Evolutionary conservation across 805 yeast species (phyloP).

Genomic region (Blastobotrys terrestris): DNA sequence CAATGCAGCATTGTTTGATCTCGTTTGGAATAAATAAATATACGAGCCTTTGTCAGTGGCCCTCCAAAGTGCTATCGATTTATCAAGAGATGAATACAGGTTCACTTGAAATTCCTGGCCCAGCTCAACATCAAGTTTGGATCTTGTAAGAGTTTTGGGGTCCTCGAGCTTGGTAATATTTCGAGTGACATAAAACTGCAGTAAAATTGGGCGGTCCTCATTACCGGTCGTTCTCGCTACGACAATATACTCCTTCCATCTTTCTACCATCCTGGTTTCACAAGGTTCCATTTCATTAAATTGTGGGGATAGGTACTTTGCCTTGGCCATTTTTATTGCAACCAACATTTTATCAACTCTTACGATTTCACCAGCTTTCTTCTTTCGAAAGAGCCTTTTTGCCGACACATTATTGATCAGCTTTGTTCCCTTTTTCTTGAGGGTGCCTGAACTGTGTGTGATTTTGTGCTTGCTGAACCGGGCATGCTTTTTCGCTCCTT

Average conservation of each 20-base stretch:
- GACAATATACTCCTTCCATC: constrained; percentile 77
- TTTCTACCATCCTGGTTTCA: constrained; percentile 52
- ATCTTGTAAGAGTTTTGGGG: constrained; percentile 16
- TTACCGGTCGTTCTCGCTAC: constrained; percentile 62
- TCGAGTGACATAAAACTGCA: constrained; percentile 56
- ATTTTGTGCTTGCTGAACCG: too few relatives aligned
- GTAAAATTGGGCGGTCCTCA: constrained; percentile 43
- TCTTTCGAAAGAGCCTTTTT: constrained; percentile 12
- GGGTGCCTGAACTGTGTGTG: not conserved
- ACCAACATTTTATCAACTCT: constrained; percentile 66
- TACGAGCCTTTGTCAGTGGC: constrained; percentile 19
- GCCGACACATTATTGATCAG: too few relatives aligned
- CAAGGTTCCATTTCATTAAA: constrained; percentile 47
- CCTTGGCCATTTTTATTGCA: constrained; percentile 40
- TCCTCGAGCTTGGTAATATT: constrained; percentile 28
- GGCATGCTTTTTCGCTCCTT: too few relatives aligned
- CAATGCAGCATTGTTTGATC: constrained; percentile 47
- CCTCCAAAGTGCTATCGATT: constrained; percentile 52
- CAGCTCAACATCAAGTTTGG: constrained; percentile 21
- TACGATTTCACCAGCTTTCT: constrained; percentile 51
- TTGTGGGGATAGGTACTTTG: constrained; percentile 26
- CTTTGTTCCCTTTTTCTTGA: not conserved
- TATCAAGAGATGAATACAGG: constrained; percentile 63
- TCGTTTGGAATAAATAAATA: constrained; percentile 52
- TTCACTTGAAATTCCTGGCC: constrained; percentile 35